Evolutionary conservation across 2,329 filamentous ascomycete genomes (phyloP), one percentile per base, ranked within the genome.

Genomic region (Domatiomyces globalis): DNA sequence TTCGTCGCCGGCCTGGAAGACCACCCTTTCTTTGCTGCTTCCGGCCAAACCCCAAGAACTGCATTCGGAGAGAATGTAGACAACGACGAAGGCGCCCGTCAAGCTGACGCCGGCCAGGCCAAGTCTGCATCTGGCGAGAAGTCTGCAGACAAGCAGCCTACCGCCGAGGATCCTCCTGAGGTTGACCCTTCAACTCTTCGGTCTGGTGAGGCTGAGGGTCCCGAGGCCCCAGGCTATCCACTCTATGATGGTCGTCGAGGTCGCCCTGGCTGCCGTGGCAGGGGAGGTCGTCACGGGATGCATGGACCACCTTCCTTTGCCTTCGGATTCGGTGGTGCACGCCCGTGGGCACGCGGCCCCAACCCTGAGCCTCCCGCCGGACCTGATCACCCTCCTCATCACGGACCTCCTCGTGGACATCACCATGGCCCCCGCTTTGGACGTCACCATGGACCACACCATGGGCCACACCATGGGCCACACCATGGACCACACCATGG

Each of bases 1-100:
- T 75, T 74, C 54, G 58, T 78, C 49, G 69, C 72, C 49, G 67
- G 65, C 54, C 66, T 79, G 10, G 74, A 78, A 57, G 62, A 67
- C 20, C 69, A 75, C 59, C 70, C 73, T 22, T 69, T 71, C 63
- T 73, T 71, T 55, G 62, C 62, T 49, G 65, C 64, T 55, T 63
- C 66, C 49, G 63, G 60, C 48, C 62, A 54, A 39, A 62, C 58
- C 43, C 56, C 54, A 49, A 60, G 58, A 51, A 62, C 56, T 54
- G 54, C 54, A 52, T 29, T 27, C 60, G 15, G 12, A 5, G 49
- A 49, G 58, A 51, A 61, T 64, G 57, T 59, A 59, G 51, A 43
- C 42, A 54, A 46, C 27, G 51, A 65, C 54, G 58, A 66, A 52
- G 57, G 67, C 53, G 61, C 64, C 46, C 56, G 65, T 48, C 69